Base-by-base conservation (phyloP, 2,329 filamentous ascomycete genomes). In the Mycocentrospora acerina region DNA sequence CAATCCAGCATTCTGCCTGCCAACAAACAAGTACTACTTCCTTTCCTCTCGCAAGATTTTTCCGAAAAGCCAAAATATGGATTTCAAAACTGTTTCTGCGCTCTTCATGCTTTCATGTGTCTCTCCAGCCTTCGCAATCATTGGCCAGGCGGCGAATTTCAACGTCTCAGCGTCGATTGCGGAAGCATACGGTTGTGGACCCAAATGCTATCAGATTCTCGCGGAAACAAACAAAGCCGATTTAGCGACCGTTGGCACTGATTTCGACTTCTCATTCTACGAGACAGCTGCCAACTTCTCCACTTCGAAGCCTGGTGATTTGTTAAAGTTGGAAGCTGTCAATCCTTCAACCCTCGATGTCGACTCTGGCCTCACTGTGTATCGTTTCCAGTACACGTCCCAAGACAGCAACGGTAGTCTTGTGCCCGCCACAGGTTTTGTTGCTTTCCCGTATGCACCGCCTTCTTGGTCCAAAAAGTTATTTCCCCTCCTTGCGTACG, bases 251-350 rank as follows among this genome's bases (percentile, higher is more conserved):
- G 32, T 34, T 17, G 24, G 17, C 18, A 32, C 32, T 3, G 37
- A 34, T 3, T 35, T 35, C 4, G 38, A 32, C n/a, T 26, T 32
- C 2, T 9, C 31, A 12, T 40, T 40, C n/a, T 40, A 40, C 13
- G 27, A 31, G 14, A 40, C 38, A 10, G 38, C 38, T 15, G 32
- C 26, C 7, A 40, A 40, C 14, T 40, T 40, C 32, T 35, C 38
- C 2, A 12, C 7, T 9, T 40, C 38, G 22, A 11, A 8, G 8
- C 38, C 38, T 7, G 38, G 38, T 7, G 38, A 40, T 11, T n/a
- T 40, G 14, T 22, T 40, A 11, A 40, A 40, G 28, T 24, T 22
- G 9, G 9, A 32, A 24, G 22, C 28, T 5, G 24, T 40, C 27
- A 4, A 35, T 11, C 24, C 32, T 4, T 10, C 26, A 4, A 27